These are phyloP conservation scores for Helianthus tuberosus DNA, from an alignment of 129 eudicot species.

Conservation along the genomic window DNA sequence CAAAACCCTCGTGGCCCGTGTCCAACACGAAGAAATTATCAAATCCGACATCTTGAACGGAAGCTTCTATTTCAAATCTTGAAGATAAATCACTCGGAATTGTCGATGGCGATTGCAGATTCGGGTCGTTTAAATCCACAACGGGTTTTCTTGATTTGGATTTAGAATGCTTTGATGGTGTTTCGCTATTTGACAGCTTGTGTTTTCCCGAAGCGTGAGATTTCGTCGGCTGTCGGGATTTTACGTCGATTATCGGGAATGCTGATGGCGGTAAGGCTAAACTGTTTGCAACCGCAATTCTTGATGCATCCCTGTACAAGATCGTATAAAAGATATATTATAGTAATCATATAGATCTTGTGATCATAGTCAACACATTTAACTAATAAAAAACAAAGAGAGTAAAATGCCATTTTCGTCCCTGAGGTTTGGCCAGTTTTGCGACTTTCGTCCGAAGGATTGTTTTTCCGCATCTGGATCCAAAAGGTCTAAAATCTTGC, in stretches of 20 bases:
- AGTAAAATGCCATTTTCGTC: too few species aligned
- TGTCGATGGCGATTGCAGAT: conserved; percentile 33
- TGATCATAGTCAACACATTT: not conserved
- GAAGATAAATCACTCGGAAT: conserved; percentile 27
- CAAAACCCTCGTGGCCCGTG: conserved; percentile 29
- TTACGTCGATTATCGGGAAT: conserved; percentile 41
- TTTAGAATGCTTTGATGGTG: conserved; percentile 50
- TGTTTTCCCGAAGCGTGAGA: conserved; percentile 59
- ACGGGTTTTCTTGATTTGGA: conserved; percentile 55
- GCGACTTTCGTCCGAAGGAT: too few species aligned
- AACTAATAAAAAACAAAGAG: too few species aligned
- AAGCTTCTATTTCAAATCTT: conserved; percentile 37
- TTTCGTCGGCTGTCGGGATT: conserved; percentile 37
- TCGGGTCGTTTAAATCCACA: conserved; percentile 41
- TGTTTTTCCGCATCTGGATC: too few species aligned
- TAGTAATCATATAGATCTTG: not conserved
- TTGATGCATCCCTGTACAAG: conserved; percentile 54
- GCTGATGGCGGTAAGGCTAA: conserved; percentile 46
- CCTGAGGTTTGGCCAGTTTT: too few species aligned
- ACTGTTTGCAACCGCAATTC: conserved; percentile 45
- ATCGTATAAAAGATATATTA: conserved; percentile 4
- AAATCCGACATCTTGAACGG: conserved; percentile 28
- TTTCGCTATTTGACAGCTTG: conserved; percentile 50
- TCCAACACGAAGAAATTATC: conserved; percentile 33
- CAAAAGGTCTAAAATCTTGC: too few species aligned